phyloP scores from a whole-genome alignment of 1,139 yeast genomes.

The Candida neerlandica region DNA sequence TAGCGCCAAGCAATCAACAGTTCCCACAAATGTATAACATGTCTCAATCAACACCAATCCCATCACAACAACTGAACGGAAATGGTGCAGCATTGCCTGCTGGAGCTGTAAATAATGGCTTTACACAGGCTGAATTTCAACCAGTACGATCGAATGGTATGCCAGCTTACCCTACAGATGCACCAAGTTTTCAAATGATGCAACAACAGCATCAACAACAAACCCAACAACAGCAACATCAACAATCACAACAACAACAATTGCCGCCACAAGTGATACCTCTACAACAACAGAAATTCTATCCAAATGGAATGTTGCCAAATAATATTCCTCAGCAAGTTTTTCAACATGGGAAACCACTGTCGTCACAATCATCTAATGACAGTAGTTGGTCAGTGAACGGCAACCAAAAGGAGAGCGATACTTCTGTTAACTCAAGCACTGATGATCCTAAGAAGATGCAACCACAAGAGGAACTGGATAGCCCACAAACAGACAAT shows the following conservation, averaged over 20 bases:
- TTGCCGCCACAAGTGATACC: slow-evolving; percentile 19
- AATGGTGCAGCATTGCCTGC: slow-evolving; percentile 20
- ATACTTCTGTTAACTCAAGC: slow-evolving; percentile 44
- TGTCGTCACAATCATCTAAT: slow-evolving; percentile 48
- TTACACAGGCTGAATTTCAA: slow-evolving; percentile 31
- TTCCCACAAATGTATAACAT: slow-evolving; percentile 13
- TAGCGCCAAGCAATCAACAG: slow-evolving; percentile 10
- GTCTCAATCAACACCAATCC: slow-evolving; percentile 22
- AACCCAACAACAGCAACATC: slow-evolving; percentile 8
- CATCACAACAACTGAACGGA: slow-evolving; percentile 18
- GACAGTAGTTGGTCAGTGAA: slow-evolving; percentile 46
- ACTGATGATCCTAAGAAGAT: slow-evolving; percentile 26
- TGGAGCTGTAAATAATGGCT: slow-evolving; percentile 14
- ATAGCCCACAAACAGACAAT: slow-evolving; percentile 25
- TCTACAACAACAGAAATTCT: slow-evolving; percentile 14
- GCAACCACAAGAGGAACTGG: slow-evolving; percentile 12
- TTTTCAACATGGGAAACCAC: slow-evolving; percentile 12
- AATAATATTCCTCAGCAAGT: slow-evolving; percentile 6
- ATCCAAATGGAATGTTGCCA: slow-evolving; percentile 3
- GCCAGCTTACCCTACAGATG: slow-evolving; percentile 23
- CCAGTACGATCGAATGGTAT: slow-evolving; percentile 16
- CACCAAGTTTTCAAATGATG: slow-evolving; percentile 30
- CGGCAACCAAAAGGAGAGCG: slow-evolving; percentile 39
- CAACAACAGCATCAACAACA: slow-evolving; percentile 22
- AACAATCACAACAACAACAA: slow-evolving; percentile 18